These are phyloP conservation scores for Heliamphora exappendiculata DNA, from an alignment of 148 eudicot species.

Conservation along the genomic window DNA sequence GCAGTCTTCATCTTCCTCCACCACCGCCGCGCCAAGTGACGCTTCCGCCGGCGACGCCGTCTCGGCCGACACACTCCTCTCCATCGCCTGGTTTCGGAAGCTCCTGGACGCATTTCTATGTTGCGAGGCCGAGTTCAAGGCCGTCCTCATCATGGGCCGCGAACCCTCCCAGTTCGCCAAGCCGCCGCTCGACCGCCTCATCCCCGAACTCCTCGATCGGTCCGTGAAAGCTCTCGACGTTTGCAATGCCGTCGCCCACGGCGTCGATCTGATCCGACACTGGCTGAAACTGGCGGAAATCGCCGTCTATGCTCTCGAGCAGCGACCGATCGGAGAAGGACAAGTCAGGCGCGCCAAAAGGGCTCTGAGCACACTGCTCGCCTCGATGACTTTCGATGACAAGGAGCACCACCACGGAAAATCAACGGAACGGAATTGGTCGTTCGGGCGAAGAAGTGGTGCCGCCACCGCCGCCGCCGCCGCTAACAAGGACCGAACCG, in stretches of 20 bases:
- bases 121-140: conserved; percentile 86
- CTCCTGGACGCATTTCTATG: conserved; percentile 72
- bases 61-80: conserved; percentile 29
- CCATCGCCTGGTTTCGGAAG: conserved; percentile 63
- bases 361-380: conserved; percentile 45
- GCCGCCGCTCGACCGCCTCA: conserved; percentile 62
- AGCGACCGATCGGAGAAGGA: conserved; percentile 64
- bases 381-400: conserved; percentile 64
- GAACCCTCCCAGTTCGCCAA: conserved; percentile 56
- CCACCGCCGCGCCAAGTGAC: background rate
- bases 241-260: conserved; percentile 73
- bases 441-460: conserved; percentile 54
- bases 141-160: conserved; percentile 52
- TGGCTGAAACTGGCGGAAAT: conserved; percentile 61
- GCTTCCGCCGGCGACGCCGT: conserved; percentile 3
- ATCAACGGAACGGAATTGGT: conserved; percentile 61
- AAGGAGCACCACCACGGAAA: conserved; percentile 44
- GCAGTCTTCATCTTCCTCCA: conserved; percentile 5
- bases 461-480: conserved; percentile 18
- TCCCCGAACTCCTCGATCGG: conserved; percentile 68
- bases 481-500: conserved; percentile 27
- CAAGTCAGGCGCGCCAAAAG: conserved; percentile 68
- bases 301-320: conserved; percentile 54
- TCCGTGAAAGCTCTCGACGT: conserved; percentile 68
- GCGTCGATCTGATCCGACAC: conserved; percentile 49